A percentile compares a stretch with the other conserved stretches of the same genome.
Evolutionary conservation across 2,329 filamentous ascomycete genomes (phyloP).

Genomic region (Intubia oerlemansii): DNA sequence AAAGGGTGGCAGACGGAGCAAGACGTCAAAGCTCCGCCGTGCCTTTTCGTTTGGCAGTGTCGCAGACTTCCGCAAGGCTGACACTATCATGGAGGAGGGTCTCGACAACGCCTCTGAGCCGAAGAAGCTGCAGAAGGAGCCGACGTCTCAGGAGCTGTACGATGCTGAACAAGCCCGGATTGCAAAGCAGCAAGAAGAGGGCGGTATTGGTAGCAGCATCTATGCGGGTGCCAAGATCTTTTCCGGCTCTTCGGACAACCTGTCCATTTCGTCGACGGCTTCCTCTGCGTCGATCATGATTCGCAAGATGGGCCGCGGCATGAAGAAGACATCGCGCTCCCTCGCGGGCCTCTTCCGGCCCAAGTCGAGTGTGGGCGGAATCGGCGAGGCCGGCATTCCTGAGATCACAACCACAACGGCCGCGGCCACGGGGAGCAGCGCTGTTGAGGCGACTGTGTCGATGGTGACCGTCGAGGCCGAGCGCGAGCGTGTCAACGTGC

Average conservation of each 20-base stretch:
- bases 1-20: constrained; percentile 61
- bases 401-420: constrained; percentile 25
- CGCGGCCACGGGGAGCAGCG: neutral
- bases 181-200: constrained; percentile 77
- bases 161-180: constrained; percentile 85
- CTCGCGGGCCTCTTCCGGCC: constrained; percentile 87
- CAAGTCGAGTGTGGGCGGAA: constrained; percentile 69
- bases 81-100: constrained; percentile 43
- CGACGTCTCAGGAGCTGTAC: constrained; percentile 39
- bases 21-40: constrained; percentile 65
- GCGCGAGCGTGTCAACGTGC: constrained; percentile 62
- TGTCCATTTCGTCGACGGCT: constrained; percentile 77
- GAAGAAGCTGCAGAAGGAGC: constrained; percentile 43
- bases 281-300: constrained; percentile 88
- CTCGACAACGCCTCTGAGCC: constrained; percentile 9
- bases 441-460: constrained; percentile 56
- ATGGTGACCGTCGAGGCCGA: constrained; percentile 95
- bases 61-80: constrained; percentile 60
- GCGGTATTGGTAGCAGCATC: constrained; percentile 79
- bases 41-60: constrained; percentile 96
- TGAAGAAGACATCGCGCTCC: constrained; percentile 83
- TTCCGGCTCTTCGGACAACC: constrained; percentile 77
- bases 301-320: constrained; percentile 95
- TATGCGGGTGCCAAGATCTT: constrained; percentile 78
- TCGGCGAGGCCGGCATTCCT: constrained; percentile 42